Percentiles rank a stretch among this genome's conserved stretches.
Evolutionary conservation across 345 rosid genomes (phyloP).

Genomic region (Eucalyptus lansdowneana): DNA sequence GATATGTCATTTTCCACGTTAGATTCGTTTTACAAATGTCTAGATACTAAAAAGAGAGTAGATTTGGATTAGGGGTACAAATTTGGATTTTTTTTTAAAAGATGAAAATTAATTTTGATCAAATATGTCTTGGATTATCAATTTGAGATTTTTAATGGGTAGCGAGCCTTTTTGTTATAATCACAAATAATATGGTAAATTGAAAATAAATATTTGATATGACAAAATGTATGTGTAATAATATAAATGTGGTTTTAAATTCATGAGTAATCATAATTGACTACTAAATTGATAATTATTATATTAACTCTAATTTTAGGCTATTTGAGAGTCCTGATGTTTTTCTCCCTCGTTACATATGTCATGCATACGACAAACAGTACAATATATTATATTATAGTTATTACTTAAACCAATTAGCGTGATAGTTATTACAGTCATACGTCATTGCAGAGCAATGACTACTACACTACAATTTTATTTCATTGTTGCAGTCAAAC

Average conservation of each 20-base stretch:
- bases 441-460: background rate
- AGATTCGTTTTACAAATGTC: background rate
- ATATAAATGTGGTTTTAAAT: background rate
- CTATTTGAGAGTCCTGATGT: background rate
- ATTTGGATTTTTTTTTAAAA: background rate
- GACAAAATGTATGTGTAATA: background rate
- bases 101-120: background rate
- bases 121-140: background rate
- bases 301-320: background rate
- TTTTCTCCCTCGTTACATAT: background rate
- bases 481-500: background rate
- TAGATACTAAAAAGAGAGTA: background rate
- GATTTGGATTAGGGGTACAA: background rate
- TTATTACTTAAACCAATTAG: background rate
- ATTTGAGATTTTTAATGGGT: background rate
- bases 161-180: background rate
- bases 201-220: background rate
- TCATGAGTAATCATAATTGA: background rate
- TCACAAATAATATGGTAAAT: background rate
- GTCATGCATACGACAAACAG: background rate
- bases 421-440: background rate
- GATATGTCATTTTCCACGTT: accelerated
- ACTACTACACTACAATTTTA: background rate
- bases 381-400: no score
- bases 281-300: background rate